These are phyloP conservation scores for Starmerella etchellsii DNA, from an alignment of 805 yeast genomes.

Conservation along the genomic window DNA sequence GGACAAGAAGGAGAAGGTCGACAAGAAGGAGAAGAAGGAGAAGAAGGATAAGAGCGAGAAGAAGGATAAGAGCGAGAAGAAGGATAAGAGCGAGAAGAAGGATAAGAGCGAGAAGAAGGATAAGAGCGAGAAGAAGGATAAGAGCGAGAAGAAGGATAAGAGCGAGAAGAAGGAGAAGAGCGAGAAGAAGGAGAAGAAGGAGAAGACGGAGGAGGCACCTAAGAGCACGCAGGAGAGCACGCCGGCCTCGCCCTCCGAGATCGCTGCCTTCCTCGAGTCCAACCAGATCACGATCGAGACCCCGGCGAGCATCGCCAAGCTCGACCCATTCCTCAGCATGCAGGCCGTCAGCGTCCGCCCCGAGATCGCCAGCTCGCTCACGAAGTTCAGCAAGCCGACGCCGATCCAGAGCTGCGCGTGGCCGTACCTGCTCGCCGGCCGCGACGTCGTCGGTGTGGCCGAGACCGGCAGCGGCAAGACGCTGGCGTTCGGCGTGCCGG, in stretches of 20 bases:
- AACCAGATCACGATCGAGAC: constrained; percentile 78
- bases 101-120: constrained; percentile 25
- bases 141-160: constrained; percentile 18
- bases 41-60: not conserved
- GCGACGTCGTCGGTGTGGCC: constrained; percentile 93
- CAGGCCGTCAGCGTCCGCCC: constrained; percentile 44
- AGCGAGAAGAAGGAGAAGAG: constrained; percentile 5
- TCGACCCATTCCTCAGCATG: constrained; percentile 63
- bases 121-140: constrained; percentile 5
- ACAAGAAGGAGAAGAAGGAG: constrained; percentile 25
- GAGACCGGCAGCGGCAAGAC: constrained; percentile 98
- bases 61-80: constrained; percentile 20
- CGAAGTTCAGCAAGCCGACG: constrained; percentile 77
- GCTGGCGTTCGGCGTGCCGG: constrained; percentile 95
- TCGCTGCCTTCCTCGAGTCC: constrained; percentile 47
- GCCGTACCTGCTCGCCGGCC: constrained; percentile 71
- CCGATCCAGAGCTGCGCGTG: constrained; percentile 92
- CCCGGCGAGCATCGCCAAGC: constrained; percentile 20
- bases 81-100: constrained; percentile 29
- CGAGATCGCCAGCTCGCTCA: constrained; percentile 45
- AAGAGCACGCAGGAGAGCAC: not conserved
- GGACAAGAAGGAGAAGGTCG: constrained; percentile 22
- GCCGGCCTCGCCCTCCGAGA: constrained; percentile 33
- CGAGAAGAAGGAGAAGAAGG: constrained; percentile 24
- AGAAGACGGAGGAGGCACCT: constrained; percentile 31